A percentile compares a stretch with the other conserved stretches of the same genome.
Conservation (phyloP, 2,329 filamentous ascomycete genomes). For the Tolypocladium tundrense region DNA sequence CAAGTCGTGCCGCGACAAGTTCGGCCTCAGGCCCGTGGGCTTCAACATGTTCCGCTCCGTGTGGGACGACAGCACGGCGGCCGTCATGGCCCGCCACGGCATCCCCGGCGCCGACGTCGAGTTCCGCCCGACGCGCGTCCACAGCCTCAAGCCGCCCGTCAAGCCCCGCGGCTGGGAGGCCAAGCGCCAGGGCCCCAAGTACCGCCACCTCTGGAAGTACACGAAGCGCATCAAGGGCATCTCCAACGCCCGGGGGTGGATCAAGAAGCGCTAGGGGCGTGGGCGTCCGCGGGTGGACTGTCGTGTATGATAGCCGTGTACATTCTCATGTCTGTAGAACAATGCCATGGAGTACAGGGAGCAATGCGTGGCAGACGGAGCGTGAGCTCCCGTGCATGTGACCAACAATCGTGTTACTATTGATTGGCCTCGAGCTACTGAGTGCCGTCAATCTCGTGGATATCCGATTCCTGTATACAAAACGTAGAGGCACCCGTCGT, state of each 20-base stretch:
- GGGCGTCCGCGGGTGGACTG: neutral
- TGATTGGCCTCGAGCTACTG: neutral
- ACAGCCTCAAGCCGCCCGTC: slow-evolving; percentile 52
- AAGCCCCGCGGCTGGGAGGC: slow-evolving; percentile 57
- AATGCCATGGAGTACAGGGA: neutral
- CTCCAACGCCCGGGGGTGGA: slow-evolving; percentile 31
- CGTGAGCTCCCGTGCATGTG: neutral
- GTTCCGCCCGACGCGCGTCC: slow-evolving; percentile 70
- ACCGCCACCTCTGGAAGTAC: slow-evolving; percentile 54
- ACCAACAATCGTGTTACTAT: neutral
- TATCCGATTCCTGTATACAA: neutral
- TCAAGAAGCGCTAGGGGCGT: slow-evolving; percentile 24
- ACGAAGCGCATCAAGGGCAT: slow-evolving; percentile 45
- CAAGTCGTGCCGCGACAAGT: slow-evolving; percentile 62
- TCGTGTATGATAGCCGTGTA: neutral
- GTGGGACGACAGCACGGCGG: slow-evolving; percentile 84
- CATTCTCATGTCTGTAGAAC: neutral
- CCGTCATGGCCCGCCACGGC: slow-evolving; percentile 72
- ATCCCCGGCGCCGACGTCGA: slow-evolving; percentile 72
- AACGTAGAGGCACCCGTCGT: neutral
- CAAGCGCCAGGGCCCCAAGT: slow-evolving; percentile 55
- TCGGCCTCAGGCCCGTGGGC: slow-evolving; percentile 62
- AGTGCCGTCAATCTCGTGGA: neutral
- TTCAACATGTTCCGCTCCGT: slow-evolving; percentile 78
- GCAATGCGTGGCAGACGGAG: neutral